Base-by-base conservation (phyloP, 2,329 filamentous ascomycete species). In the Aspergillus persii region DNA sequence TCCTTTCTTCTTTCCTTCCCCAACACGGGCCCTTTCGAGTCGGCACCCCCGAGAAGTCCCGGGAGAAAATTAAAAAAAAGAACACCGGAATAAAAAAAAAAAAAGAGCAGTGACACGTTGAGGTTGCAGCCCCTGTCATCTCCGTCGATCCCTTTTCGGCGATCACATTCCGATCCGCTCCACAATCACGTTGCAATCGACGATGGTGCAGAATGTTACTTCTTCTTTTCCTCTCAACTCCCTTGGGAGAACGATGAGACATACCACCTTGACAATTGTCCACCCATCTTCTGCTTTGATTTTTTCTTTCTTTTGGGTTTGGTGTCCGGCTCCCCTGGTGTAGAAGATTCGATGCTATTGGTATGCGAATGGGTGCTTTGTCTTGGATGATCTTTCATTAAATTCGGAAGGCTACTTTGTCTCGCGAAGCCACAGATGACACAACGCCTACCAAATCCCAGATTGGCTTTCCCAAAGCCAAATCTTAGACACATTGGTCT, bases 151-250 rank as follows among this genome's bases (percentile, higher is more conserved):
- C 54, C 51, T 52, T 60, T 59, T 54, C 53, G 50, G 39, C 53
- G 55, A 59, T 63, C 62, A 41, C 60, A 60, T 64, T 64, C 59
- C 61, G 59, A 63, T 60, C 57, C 54, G 41, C 54, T 60, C 59
- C 57, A 63, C 58, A 54, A 58, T 60, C 61, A 58, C 53, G 58
- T 64, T 66, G 53, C 63, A 64, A 53, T 58, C 44, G 48, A 61
- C 49, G 36, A 29, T 27, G 12, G 31, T 57, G 53, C 56, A 47
- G 44, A 23, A 47, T 47, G 44, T 47, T 23, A 47, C 44, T 47
- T 26, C 8, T 26, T 46, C 31, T 33, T 47, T 26, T 47, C 44
- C 11, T 26, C 18, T 47, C 27, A 12, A 36, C 33, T 36, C 18
- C 26, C 18, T 47, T 47, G 18, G 18, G 44, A 12, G n/a, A 9